These are phyloP conservation scores for Aspergillus transmontanensis DNA, from an alignment of 2,329 filamentous ascomycete species.

Conservation along the genomic window DNA sequence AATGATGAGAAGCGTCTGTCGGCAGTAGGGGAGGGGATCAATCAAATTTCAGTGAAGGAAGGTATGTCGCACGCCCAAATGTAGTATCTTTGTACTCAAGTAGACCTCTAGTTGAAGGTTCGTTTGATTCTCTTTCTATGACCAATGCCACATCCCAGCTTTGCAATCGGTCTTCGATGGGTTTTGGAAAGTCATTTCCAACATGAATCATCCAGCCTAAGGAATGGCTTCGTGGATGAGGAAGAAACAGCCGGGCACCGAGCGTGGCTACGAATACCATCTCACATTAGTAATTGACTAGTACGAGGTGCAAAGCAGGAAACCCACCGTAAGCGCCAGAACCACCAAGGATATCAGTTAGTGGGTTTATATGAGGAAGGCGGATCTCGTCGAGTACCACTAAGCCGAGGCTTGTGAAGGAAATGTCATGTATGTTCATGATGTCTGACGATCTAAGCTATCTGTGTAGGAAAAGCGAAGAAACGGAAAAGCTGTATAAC, in stretches of 20 bases:
- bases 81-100: conserved; percentile 32
- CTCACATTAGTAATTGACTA: background rate
- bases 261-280: conserved; percentile 21
- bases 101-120: conserved; percentile 27
- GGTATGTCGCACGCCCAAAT: conserved; percentile 29
- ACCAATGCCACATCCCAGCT: conserved; percentile 21
- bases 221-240: conserved; percentile 14
- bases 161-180: conserved; percentile 13
- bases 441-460: background rate
- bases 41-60: conserved; percentile 10
- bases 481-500: too few relatives aligned
- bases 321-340: conserved; percentile 34
- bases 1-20: background rate
- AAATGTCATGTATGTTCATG: background rate
- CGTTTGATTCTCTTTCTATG: conserved; percentile 12
- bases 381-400: conserved; percentile 40
- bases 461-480: background rate
- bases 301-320: background rate
- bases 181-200: conserved; percentile 28
- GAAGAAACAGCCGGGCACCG: conserved; percentile 30
- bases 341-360: conserved; percentile 34
- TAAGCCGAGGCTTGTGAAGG: conserved; percentile 37
- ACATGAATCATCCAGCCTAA: conserved; percentile 28
- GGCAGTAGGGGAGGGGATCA: conserved; percentile 13
- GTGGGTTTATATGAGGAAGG: conserved; percentile 24